phyloP scores from a whole-genome alignment of 306 rosid species.

The Elaeagnus macrophylla region DNA sequence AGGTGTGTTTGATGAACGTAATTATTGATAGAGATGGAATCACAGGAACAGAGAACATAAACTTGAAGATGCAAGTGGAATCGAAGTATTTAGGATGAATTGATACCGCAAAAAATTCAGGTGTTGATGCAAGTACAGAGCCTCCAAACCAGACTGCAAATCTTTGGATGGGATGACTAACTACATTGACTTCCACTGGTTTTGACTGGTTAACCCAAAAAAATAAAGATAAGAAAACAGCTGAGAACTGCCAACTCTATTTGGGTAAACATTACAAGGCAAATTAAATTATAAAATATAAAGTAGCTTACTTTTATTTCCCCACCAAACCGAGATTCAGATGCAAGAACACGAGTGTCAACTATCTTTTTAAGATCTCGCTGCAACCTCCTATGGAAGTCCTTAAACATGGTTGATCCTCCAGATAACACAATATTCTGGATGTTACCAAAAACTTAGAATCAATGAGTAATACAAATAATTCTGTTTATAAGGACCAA shows the following conservation, averaged over 20 bases:
- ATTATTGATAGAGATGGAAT: too few relatives aligned
- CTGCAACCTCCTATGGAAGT: constrained; percentile 94
- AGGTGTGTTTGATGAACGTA: too few relatives aligned
- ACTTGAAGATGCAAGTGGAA: neutral
- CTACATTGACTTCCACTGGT: constrained; percentile 95
- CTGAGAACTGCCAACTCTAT: neutral
- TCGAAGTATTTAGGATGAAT: constrained; percentile 3
- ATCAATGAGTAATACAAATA: constrained; percentile 4
- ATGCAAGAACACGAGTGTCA: constrained; percentile 78
- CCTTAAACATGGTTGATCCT: constrained; percentile 99
- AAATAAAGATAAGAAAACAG: neutral
- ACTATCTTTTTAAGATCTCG: constrained; percentile 92
- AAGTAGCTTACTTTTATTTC: constrained; percentile 55
- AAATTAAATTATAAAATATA: neutral
- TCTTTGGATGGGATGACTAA: constrained; percentile 96
- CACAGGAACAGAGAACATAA: neutral
- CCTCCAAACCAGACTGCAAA: constrained; percentile 99
- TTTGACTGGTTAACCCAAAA: constrained; percentile 47
- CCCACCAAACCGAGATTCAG: constrained; percentile 73
- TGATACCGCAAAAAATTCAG: constrained; percentile 82
- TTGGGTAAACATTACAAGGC: constrained; percentile 1
- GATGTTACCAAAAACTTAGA: constrained; percentile 8
- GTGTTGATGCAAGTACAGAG: constrained; percentile 97
- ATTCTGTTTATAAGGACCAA: too few relatives aligned
- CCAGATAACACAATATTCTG: constrained; percentile 96